Percentiles rank a stretch among this genome's conserved stretches.
phyloP scores from a whole-genome alignment of 73 alveolate species.

The Paramecium sonneborni region DNA sequence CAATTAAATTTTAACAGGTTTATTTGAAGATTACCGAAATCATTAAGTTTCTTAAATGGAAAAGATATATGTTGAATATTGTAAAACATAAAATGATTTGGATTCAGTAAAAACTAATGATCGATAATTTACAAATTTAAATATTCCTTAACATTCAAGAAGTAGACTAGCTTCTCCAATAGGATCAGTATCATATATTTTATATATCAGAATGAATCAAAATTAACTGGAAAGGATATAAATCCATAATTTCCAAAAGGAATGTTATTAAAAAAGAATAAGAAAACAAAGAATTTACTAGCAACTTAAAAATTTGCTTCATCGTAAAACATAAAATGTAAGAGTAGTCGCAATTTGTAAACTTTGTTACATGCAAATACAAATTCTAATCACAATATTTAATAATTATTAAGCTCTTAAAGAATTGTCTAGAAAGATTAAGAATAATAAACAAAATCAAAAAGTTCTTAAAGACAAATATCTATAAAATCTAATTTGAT shows the following conservation, averaged over 20 bases:
- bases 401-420: neutral
- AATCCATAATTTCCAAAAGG: neutral
- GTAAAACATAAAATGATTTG: neutral
- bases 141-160: neutral
- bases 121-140: neutral
- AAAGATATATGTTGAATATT: neutral
- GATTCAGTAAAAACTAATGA: neutral
- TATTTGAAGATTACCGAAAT: neutral
- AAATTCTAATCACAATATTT: neutral
- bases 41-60: neutral
- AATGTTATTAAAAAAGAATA: neutral
- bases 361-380: neutral
- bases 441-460: neutral
- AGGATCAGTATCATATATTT: slow-evolving; percentile 7
- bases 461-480: neutral
- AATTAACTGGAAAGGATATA: neutral
- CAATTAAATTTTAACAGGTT: neutral
- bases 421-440: neutral
- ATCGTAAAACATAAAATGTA: neutral
- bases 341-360: neutral
- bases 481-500: neutral
- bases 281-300: neutral
- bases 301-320: neutral
- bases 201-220: neutral
- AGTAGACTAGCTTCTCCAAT: neutral